phyloP scores from a whole-genome alignment of 2,329 filamentous ascomycete species.

The Clonostachys sp. region DNA sequence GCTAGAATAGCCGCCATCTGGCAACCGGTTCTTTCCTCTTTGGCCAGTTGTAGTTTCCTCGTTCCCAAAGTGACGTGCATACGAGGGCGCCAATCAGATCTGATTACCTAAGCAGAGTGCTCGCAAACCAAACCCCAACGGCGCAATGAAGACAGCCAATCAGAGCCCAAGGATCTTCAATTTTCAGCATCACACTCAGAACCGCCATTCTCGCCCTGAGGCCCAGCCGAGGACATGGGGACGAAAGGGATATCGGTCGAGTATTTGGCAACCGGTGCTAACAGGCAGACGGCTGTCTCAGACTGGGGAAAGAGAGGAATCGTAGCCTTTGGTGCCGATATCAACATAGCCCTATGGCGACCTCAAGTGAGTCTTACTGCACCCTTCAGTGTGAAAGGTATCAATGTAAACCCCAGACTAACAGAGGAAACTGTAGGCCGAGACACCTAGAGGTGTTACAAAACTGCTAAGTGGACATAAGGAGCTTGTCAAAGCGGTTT shows the following conservation, averaged over 20 bases:
- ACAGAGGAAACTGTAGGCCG: constrained; percentile 17
- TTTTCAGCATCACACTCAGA: constrained; percentile 17
- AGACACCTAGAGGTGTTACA: constrained; percentile 51
- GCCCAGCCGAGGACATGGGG: constrained; percentile 16
- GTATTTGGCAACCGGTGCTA: constrained; percentile 76
- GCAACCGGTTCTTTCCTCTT: too few relatives aligned
- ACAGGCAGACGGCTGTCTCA: constrained; percentile 82
- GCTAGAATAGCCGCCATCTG: too few relatives aligned
- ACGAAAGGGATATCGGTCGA: constrained; percentile 27
- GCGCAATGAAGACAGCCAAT: neutral
- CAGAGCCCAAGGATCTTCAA: constrained; percentile 15
- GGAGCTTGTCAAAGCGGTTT: constrained; percentile 77
- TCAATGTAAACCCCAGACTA: neutral
- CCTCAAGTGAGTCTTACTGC: constrained; percentile 57
- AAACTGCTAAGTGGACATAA: constrained; percentile 70
- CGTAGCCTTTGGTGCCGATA: constrained; percentile 84
- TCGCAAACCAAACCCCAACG: neutral
- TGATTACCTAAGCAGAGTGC: too few relatives aligned
- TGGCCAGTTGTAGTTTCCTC: too few relatives aligned
- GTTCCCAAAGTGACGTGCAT: too few relatives aligned
- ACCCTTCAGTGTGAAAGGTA: neutral
- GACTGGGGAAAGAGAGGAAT: constrained; percentile 77
- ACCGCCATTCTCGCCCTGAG: constrained; percentile 1
- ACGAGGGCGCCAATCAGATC: too few relatives aligned
- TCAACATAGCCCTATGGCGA: constrained; percentile 85